Percentiles rank a stretch among this genome's conserved stretches.
These are phyloP conservation scores for Cladochytrium tenue DNA, from an alignment of 371 early-diverging fungal species.

Conservation along the genomic window DNA sequence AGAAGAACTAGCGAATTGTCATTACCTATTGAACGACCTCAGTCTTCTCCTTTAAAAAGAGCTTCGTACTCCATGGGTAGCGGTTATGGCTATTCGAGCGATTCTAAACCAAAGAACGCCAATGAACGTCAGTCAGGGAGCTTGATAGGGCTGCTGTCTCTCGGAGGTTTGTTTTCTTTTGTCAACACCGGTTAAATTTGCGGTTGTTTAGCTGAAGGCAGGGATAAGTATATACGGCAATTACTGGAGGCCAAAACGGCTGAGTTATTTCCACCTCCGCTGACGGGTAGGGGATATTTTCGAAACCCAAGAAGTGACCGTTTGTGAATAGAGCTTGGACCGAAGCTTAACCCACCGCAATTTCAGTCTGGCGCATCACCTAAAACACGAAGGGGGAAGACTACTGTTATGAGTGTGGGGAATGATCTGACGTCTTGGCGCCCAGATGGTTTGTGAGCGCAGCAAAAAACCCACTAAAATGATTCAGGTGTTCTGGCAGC, in stretches of 20 bases:
- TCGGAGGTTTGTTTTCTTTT: slow-evolving; percentile 11
- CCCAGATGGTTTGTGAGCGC: too few relatives aligned
- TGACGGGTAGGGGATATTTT: slow-evolving; percentile 29
- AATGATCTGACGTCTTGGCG: too few relatives aligned
- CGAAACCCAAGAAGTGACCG: not conserved
- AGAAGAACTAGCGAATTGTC: too few relatives aligned
- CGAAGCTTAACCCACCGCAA: slow-evolving; percentile 12
- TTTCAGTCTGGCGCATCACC: not conserved
- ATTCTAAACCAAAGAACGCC: too few relatives aligned
- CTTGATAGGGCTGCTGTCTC: not conserved
- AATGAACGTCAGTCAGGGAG: not conserved
- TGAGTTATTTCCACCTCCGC: slow-evolving; percentile 45
- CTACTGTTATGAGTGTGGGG: too few relatives aligned
- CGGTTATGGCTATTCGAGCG: too few relatives aligned
- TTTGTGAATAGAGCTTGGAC: slow-evolving; percentile 35
- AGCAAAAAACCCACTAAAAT: too few relatives aligned
- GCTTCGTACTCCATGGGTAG: too few relatives aligned
- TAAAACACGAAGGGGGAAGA: not conserved
- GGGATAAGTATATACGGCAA: slow-evolving; percentile 26
- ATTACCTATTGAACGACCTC: too few relatives aligned
- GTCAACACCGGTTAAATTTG: not conserved
- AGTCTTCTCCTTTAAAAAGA: too few relatives aligned
- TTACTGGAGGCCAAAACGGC: slow-evolving; percentile 43
- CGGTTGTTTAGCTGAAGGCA: slow-evolving; percentile 22
- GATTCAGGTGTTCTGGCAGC: slow-evolving; percentile 66